Conservation (phyloP, 352 stramenopile genomes). For the Pythium aristosporum region DNA sequence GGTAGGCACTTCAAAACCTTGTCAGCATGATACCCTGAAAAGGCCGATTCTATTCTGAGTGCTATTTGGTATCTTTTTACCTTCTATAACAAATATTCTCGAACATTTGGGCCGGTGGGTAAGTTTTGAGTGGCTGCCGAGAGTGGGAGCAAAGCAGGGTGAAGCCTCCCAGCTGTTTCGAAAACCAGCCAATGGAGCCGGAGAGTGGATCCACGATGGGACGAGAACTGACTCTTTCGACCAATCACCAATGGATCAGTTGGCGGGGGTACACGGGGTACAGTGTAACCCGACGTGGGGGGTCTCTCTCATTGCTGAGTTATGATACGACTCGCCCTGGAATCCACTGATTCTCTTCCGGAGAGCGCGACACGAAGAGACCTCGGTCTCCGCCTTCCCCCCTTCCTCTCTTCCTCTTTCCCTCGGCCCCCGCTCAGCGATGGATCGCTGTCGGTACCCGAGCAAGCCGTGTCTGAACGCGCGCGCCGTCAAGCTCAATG, state of each 20-base stretch:
- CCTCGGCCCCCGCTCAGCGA: background rate
- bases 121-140: background rate
- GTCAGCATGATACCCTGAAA: background rate
- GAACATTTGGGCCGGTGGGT: slow-evolving; percentile 1
- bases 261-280: slow-evolving; percentile 14
- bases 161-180: slow-evolving; percentile 10
- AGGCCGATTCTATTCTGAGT: slow-evolving; percentile 1
- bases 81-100: slow-evolving; percentile 6
- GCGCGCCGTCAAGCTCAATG: slow-evolving; percentile 34
- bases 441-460: slow-evolving; percentile 24
- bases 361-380: no score
- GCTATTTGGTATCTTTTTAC: background rate
- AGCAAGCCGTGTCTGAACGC: slow-evolving; percentile 28
- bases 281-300: slow-evolving; percentile 8
- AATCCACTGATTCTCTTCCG: slow-evolving; percentile 25
- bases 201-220: slow-evolving; percentile 14
- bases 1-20: background rate
- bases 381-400: no score
- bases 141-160: slow-evolving; percentile 15
- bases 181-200: slow-evolving; percentile 27
- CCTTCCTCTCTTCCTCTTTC: background rate
- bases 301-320: slow-evolving; percentile 21
- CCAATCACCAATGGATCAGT: slow-evolving; percentile 13
- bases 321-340: slow-evolving; percentile 22
- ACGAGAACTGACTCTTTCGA: slow-evolving; percentile 25